Percentiles rank a stretch among this genome's conserved stretches.
These are phyloP conservation scores for Beauveria caledonica DNA, from an alignment of 2,329 filamentous ascomycete species.

Conservation along the genomic window DNA sequence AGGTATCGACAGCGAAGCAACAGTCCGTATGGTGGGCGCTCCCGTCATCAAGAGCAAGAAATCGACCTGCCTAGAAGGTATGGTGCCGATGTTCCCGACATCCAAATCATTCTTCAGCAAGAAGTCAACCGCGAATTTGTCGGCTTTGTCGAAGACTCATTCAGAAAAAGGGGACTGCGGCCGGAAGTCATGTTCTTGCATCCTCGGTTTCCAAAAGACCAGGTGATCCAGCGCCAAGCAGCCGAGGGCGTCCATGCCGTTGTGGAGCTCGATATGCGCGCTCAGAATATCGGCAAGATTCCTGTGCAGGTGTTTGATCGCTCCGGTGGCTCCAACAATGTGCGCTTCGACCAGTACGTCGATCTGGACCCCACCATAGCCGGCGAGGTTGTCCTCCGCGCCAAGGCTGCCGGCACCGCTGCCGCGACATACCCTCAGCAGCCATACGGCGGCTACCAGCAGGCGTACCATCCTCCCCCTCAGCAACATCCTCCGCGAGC, in stretches of 20 bases:
- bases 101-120: constrained; percentile 77
- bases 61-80: constrained; percentile 67
- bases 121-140: constrained; percentile 75
- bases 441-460: constrained; percentile 18
- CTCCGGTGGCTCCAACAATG: constrained; percentile 61
- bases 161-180: constrained; percentile 62
- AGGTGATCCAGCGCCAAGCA: constrained; percentile 77
- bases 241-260: constrained; percentile 84
- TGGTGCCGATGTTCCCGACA: constrained; percentile 72
- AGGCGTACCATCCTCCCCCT: constrained; percentile 23
- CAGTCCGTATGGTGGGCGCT: constrained; percentile 47
- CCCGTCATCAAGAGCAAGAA: constrained; percentile 41
- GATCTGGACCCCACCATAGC: constrained; percentile 71
- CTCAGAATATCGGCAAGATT: constrained; percentile 66
- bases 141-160: constrained; percentile 69
- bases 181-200: constrained; percentile 74
- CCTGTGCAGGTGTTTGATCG: constrained; percentile 81
- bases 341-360: constrained; percentile 81
- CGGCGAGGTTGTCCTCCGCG: constrained; percentile 69
- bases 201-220: constrained; percentile 65
- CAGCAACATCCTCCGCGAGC: constrained; percentile 19
- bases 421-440: constrained; percentile 22
- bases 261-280: constrained; percentile 61
- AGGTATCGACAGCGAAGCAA: constrained; percentile 61
- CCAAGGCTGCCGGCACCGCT: constrained; percentile 40